Evolutionary conservation across 768 basidiomycete genomes (phyloP), one percentile per base, ranked within the genome.

Genomic region (Dioszegia aurantiaca): DNA sequence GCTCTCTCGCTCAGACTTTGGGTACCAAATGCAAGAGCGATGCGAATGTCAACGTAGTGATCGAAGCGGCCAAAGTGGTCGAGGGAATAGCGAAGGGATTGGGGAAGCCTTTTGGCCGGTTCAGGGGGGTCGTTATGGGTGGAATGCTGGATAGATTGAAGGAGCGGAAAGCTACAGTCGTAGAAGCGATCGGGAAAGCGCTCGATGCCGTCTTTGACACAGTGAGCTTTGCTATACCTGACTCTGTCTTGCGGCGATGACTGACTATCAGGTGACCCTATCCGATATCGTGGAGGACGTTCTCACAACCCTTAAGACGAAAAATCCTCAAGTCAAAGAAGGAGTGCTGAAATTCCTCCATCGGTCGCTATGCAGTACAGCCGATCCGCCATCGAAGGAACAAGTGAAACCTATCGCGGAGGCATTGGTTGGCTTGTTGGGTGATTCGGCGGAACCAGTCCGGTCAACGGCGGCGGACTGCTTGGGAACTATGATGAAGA

Each of bases 291-390:
- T 90, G 52, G 86, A 90, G 14, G 90, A 97, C 74, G 79, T 94
- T 41, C 80, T 88, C 39, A 81, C 85, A 2, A 83, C 86, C 0
- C 79, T 94, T 17, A 85, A 85, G 63, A 86, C 86, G 55, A 99
- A 98, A 79, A 99, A 97, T 69, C 95, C 95, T 1, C 92, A 95
- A 77, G 89, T 95, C 28, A 94, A 95, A 70, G 90, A 94, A 77
- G 88, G 90, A 5, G 87, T 91, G 0, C 79, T 94, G 64, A 89
- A 89, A 69, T 95, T 94, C 69, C 79, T 97, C 26, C 83, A 82
- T 19, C 84, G 94, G 49, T 88, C 84, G 69, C 83, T 99, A 45
- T 79, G 84, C 1, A 82, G 81, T 1, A 89, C 91, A 1, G 82
- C 83, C 9, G 78, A 81, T 2, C 84, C 91, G 1, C 83, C 95